A percentile compares a stretch with the other conserved stretches of the same genome.
Evolutionary conservation across 176 grass and related monocot species (phyloP).

Genomic region (Carex myosuroides): DNA sequence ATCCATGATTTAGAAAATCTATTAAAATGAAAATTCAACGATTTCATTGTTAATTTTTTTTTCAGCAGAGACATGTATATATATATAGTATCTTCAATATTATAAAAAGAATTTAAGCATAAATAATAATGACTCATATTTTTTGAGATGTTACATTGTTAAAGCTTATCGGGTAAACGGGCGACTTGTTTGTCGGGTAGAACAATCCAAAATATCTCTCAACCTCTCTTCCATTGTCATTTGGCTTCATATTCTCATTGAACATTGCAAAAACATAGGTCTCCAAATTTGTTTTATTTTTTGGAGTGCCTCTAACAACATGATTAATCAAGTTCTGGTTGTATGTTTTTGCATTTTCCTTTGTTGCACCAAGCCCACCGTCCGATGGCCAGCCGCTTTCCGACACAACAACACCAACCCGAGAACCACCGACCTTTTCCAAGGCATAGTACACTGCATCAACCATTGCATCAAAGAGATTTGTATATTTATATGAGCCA

Average conservation of each 20-base stretch:
- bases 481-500: neutral
- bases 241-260: slow-evolving; percentile 34
- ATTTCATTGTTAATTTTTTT: too few species aligned
- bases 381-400: slow-evolving; percentile 57
- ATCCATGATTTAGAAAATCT: too few species aligned
- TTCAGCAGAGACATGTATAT: too few species aligned
- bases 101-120: too few species aligned
- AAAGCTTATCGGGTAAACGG: too few species aligned
- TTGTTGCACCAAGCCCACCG: neutral
- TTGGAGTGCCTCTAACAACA: slow-evolving; percentile 36
- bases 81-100: too few species aligned
- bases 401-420: slow-evolving; percentile 38
- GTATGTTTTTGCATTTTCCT: slow-evolving; percentile 31
- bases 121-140: too few species aligned
- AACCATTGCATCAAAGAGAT: slow-evolving; percentile 27
- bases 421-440: slow-evolving; percentile 19
- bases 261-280: slow-evolving; percentile 71
- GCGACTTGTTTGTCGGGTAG: too few species aligned
- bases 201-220: too few species aligned
- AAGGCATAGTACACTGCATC: slow-evolving; percentile 30
- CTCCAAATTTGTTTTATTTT: slow-evolving; percentile 26
- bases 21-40: too few species aligned
- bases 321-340: slow-evolving; percentile 51
- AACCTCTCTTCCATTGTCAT: too few species aligned
- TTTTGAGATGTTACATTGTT: too few species aligned